Conservation (phyloP, 441 rosid species). For the Melastoma candidum region DNA sequence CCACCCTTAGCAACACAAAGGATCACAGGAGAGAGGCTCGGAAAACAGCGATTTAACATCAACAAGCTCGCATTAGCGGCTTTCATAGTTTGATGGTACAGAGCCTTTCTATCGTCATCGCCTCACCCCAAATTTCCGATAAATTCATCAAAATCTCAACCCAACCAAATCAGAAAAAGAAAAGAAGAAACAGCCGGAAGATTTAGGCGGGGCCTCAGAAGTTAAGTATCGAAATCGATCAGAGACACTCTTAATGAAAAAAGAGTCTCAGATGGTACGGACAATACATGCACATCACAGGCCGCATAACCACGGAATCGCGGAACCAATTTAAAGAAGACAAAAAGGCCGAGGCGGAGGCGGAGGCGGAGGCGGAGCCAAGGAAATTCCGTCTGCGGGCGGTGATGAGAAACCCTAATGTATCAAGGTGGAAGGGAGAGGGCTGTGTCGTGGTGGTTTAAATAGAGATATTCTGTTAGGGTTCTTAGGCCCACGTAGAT, state of each 20-base stretch:
- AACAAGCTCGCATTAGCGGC: constrained; percentile 15
- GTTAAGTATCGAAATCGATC: constrained; percentile 15
- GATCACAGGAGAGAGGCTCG: constrained; percentile 20
- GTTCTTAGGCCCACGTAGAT: too few relatives aligned
- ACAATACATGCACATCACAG: constrained; percentile 29
- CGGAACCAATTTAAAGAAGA: too few relatives aligned
- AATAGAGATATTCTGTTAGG: too few relatives aligned
- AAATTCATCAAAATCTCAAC: background rate
- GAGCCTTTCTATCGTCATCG: constrained; percentile 21
- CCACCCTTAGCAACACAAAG: too few relatives aligned
- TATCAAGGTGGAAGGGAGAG: too few relatives aligned
- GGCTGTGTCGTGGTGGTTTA: too few relatives aligned
- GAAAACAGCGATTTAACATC: constrained; percentile 21
- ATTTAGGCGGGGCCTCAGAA: constrained; percentile 29
- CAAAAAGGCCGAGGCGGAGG: too few relatives aligned
- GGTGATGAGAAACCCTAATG: too few relatives aligned
- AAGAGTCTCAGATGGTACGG: constrained; percentile 42
- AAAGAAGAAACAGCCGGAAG: too few relatives aligned
- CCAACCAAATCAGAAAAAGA: too few relatives aligned
- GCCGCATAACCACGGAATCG: constrained; percentile 5
- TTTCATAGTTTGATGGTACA: constrained; percentile 57
- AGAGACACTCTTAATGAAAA: background rate
- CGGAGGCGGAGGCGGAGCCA: too few relatives aligned
- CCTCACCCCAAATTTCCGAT: background rate
- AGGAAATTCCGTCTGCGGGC: too few relatives aligned